Percentiles rank a stretch among this genome's conserved stretches.
phyloP scores from a whole-genome alignment of 2,329 filamentous ascomycete species.

The Raffaelea arxii region DNA sequence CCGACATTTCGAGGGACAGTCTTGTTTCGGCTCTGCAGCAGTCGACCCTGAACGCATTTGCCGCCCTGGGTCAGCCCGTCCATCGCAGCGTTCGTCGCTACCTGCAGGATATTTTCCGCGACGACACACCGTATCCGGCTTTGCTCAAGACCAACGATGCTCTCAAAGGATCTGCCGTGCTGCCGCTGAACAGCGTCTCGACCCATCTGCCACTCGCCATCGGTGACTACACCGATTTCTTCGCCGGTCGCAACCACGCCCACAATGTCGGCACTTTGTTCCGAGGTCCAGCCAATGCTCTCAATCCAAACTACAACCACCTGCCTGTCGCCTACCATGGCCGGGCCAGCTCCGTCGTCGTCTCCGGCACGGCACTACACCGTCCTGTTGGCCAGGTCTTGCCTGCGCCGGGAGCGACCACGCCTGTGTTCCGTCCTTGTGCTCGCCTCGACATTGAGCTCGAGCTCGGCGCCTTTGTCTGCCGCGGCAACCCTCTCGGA shows the following conservation, averaged over 20 bases:
- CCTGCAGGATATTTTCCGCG: not conserved
- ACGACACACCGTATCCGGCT: not conserved
- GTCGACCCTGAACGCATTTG: not conserved
- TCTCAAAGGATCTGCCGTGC: not conserved
- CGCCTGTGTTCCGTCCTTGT: slow-evolving; percentile 53
- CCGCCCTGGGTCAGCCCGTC: not conserved
- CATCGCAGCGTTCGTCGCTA: not conserved
- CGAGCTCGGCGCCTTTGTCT: slow-evolving; percentile 70
- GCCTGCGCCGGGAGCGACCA: slow-evolving; percentile 44
- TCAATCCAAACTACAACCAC: slow-evolving; percentile 75
- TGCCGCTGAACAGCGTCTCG: not conserved
- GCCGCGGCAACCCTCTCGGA: slow-evolving; percentile 54
- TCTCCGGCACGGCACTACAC: slow-evolving; percentile 63
- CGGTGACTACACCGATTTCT: not conserved
- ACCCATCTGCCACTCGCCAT: not conserved
- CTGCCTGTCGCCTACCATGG: slow-evolving; percentile 76
- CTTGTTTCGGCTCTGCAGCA: not conserved
- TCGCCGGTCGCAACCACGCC: not conserved
- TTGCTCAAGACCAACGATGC: not conserved
- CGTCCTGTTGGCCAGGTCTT: slow-evolving; percentile 68
- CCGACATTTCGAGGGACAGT: not conserved
- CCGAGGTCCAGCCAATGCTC: slow-evolving; percentile 58
- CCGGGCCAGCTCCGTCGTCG: slow-evolving; percentile 62
- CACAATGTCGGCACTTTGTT: not conserved
- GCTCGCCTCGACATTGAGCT: slow-evolving; percentile 67